phyloP scores from a whole-genome alignment of 257 asterid species.

The Nicotiana knightiana region DNA sequence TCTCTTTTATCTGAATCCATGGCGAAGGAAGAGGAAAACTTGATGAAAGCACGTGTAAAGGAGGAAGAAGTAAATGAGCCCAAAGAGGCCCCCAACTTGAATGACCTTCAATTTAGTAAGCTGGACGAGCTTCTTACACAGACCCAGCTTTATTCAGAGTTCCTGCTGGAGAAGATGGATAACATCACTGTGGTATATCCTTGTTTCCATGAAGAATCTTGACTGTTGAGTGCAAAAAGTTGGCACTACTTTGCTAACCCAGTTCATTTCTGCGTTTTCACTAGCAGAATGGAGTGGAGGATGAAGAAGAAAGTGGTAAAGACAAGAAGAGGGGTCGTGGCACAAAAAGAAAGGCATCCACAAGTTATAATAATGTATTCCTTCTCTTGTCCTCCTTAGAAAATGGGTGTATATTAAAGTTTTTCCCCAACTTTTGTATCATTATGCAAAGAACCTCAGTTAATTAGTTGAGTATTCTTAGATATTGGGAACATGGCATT shows the following conservation, averaged over 20 bases:
- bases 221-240: background rate
- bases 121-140: slow-evolving; percentile 92
- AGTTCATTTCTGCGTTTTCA: slow-evolving; percentile 12
- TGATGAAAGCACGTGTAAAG: slow-evolving; percentile 45
- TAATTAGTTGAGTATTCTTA: background rate
- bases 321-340: slow-evolving; percentile 62
- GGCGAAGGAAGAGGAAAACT: slow-evolving; percentile 56
- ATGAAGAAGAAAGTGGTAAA: slow-evolving; percentile 31
- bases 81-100: slow-evolving; percentile 45
- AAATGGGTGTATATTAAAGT: background rate
- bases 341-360: slow-evolving; percentile 55
- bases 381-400: background rate
- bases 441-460: background rate
- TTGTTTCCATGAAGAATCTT: background rate
- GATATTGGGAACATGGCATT: background rate
- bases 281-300: slow-evolving; percentile 40
- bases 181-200: slow-evolving; percentile 53
- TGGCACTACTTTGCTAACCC: slow-evolving; percentile 10
- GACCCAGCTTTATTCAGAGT: slow-evolving; percentile 86
- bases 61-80: slow-evolving; percentile 32
- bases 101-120: slow-evolving; percentile 64
- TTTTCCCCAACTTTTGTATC: background rate
- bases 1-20: slow-evolving; percentile 44
- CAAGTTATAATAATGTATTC: slow-evolving; percentile 54
- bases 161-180: slow-evolving; percentile 91